Evolutionary conservation across 495 filamentous ascomycete genomes (phyloP).

Genomic region (Penicillium odoratum): DNA sequence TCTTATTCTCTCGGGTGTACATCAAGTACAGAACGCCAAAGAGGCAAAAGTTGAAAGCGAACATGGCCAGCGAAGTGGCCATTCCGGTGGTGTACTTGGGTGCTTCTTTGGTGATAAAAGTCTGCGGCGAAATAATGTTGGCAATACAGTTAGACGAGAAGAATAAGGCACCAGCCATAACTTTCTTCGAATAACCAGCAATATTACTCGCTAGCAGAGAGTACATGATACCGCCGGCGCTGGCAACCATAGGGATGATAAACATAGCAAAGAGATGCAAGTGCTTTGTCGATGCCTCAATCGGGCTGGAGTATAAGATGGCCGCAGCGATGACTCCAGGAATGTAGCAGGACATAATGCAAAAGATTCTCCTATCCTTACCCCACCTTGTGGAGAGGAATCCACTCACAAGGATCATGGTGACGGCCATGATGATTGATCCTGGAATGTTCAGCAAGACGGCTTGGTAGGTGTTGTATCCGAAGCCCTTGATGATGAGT

Average conservation of each 20-base stretch:
- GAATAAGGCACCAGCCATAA: slow-evolving; percentile 60
- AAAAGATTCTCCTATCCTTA: slow-evolving; percentile 47
- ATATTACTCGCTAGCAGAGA: slow-evolving; percentile 57
- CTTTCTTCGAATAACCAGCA: slow-evolving; percentile 66
- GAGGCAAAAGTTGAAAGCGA: slow-evolving; percentile 8
- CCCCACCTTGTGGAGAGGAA: slow-evolving; percentile 42
- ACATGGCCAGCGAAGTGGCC: slow-evolving; percentile 4
- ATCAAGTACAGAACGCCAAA: slow-evolving; percentile 12
- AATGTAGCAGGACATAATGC: slow-evolving; percentile 24
- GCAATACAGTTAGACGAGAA: slow-evolving; percentile 58
- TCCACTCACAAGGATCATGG: slow-evolving; percentile 50
- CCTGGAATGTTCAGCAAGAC: slow-evolving; percentile 59
- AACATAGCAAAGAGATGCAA: slow-evolving; percentile 12
- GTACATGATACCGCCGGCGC: slow-evolving; percentile 13
- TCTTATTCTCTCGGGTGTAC: slow-evolving; percentile 9
- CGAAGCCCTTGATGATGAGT: slow-evolving; percentile 24
- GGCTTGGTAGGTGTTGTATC: slow-evolving; percentile 51
- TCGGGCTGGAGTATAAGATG: slow-evolving; percentile 3
- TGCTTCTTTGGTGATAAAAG: slow-evolving; percentile 5
- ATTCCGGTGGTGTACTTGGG: slow-evolving; percentile 10
- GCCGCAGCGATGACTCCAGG: slow-evolving; percentile 20
- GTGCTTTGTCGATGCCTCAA: neutral
- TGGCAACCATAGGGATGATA: slow-evolving; percentile 7
- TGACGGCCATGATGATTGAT: slow-evolving; percentile 56
- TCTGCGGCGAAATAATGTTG: slow-evolving; percentile 43